Base-by-base conservation (phyloP, 176 grass and related monocot genomes). In the Themeda triandra region DNA sequence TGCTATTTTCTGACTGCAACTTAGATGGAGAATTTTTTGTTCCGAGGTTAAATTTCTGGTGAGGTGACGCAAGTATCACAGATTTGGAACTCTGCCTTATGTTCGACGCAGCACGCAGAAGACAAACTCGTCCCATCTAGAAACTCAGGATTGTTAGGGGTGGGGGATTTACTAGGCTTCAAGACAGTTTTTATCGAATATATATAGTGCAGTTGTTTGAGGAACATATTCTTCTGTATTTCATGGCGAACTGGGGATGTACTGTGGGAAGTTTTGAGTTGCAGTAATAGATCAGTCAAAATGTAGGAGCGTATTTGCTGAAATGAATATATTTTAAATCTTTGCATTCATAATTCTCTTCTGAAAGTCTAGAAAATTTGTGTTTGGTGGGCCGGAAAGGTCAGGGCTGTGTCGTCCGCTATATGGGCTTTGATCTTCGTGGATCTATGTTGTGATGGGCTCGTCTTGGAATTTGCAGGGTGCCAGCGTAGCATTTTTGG, bases 121-220 rank as follows among this genome's bases (percentile, higher is more conserved):
- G 39, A 41, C 39, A 41, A 41, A 41, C 37, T 40, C 37, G 37
- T 40, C 37, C 8, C 37, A 40, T 40, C 7, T 40, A 40, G 37
- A 40, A 40, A 40, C 39, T 41, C 39, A 41, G 39, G 39, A 41
- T 41, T 41, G 39, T 41, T 39, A 82, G n/a, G n/a, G n/a, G n/a
- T n/a, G n/a, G n/a, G n/a, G n/a, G n/a, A 19, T 39, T 73, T 66
- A 73, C 67, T 54, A 73, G 58, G 44, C 78, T 73, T 41, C 56
- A 53, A 71, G 77, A 58, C 69, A 78, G 42, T 25, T 54, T 70
- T 17, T 70, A 53, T n/a, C 23, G 6, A 21, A 69, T 36, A 69
- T 39, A 39, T 35, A 81, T 75, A 70, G 14, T 88, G 62, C 73
- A 83, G 62, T 66, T 71, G 31, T 79, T 78, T 73, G 37, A 39